phyloP scores from a whole-genome alignment of 192 early-diverging fungal species.

The Chytriomyces sp. region DNA sequence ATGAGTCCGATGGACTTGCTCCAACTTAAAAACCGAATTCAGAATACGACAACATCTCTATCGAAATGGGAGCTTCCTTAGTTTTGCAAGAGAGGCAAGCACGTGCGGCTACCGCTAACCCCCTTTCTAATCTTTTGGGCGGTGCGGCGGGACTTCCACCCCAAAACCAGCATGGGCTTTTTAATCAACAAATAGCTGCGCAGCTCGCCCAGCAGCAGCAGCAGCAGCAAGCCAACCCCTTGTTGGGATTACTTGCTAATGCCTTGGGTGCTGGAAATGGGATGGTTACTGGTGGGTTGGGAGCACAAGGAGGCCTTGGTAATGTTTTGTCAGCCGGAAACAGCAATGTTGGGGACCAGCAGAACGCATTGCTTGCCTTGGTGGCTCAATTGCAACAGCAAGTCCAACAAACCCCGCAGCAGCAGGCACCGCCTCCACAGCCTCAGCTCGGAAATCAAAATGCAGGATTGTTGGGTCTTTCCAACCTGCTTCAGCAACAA shows the following conservation, averaged over 20 bases:
- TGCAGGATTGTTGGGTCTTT: constrained; percentile 20
- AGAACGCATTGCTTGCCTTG: neutral
- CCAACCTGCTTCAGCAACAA: constrained; percentile 28
- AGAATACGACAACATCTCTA: constrained; percentile 50
- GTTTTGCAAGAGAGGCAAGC: constrained; percentile 41
- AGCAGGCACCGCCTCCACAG: neutral
- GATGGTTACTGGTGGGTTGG: constrained; percentile 11
- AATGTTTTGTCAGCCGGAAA: neutral
- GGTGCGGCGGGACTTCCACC: constrained; percentile 26
- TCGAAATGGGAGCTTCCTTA: constrained; percentile 39
- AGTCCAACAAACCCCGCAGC: neutral
- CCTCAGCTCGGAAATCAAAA: neutral
- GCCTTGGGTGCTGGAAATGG: constrained; percentile 22
- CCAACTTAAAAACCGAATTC: neutral
- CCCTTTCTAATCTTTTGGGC: constrained; percentile 6
- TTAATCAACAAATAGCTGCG: constrained; percentile 1
- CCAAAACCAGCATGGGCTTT: constrained; percentile 35
- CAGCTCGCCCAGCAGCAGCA: constrained; percentile 10
- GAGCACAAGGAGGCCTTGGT: constrained; percentile 24
- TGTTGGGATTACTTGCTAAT: constrained; percentile 24
- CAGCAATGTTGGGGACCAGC: neutral
- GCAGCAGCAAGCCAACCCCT: constrained; percentile 20
- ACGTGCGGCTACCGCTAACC: constrained; percentile 18
- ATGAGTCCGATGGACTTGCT: neutral
- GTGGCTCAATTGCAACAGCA: constrained; percentile 27